Conservation (phyloP, 2,329 filamentous ascomycete genomes). For the Mycosphaerelloides madeirae region DNA sequence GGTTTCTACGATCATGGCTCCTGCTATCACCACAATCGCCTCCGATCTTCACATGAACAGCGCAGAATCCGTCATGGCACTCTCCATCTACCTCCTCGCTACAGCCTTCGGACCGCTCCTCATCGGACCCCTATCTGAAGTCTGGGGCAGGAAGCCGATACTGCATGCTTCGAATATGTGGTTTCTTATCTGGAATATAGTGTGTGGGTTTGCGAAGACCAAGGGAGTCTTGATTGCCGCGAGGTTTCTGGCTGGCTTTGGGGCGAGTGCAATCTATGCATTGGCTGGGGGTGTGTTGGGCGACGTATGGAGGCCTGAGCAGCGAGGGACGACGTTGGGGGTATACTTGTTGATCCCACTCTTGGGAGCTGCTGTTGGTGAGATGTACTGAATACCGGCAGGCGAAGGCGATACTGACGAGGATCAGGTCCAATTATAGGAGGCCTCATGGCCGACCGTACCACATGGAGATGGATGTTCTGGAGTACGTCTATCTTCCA, state of each 20-base stretch:
- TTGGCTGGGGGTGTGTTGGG: conserved; percentile 17
- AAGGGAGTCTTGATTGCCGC: conserved; percentile 43
- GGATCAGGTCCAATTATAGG: conserved; percentile 23
- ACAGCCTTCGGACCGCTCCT: conserved; percentile 18
- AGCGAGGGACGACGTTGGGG: conserved; percentile 15
- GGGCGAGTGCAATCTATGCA: conserved; percentile 39
- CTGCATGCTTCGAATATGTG: conserved; percentile 45
- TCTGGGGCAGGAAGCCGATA: conserved; percentile 44
- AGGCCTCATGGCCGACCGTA: conserved; percentile 35
- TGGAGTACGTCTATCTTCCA: conserved; percentile 37
- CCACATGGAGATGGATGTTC: conserved; percentile 44
- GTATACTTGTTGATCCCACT: conserved; percentile 18
- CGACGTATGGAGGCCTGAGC: conserved; percentile 18
- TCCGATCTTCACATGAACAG: conserved; percentile 35
- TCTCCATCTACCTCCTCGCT: conserved; percentile 19
- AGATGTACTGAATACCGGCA: neutral
- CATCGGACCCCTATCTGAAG: conserved; percentile 32
- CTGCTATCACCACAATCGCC: conserved; percentile 40
- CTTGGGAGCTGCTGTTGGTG: conserved; percentile 16
- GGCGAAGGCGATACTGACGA: neutral
- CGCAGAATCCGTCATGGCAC: conserved; percentile 15
- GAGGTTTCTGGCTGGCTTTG: conserved; percentile 48
- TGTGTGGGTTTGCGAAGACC: conserved; percentile 41
- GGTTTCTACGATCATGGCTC: conserved; percentile 50
- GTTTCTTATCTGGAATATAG: conserved; percentile 50